Conservation (phyloP, 148 eudicot genomes). For the Rhododendron henanense region DNA sequence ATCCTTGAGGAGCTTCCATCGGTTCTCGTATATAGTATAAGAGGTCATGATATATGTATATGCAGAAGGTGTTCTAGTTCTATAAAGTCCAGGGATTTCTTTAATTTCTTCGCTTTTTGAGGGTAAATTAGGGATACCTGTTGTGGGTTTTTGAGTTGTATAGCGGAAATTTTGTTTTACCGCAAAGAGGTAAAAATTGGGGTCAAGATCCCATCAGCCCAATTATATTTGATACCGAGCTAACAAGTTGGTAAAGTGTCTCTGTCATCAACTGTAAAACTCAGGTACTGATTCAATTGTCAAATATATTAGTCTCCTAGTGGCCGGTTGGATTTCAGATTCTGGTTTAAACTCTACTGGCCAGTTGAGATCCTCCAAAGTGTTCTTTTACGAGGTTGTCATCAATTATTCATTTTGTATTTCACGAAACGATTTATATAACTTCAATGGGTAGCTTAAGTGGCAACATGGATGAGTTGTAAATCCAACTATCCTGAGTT, state of each 20-base stretch:
- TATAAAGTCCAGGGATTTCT: neutral
- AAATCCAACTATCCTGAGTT: too few relatives aligned
- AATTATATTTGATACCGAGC: neutral
- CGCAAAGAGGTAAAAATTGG: neutral
- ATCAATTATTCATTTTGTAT: neutral
- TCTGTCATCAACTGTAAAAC: neutral
- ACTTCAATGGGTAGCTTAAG: too few relatives aligned
- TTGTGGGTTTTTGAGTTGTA: slow-evolving; percentile 1
- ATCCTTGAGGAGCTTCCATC: slow-evolving; percentile 1
- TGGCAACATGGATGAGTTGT: too few relatives aligned
- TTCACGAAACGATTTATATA: neutral
- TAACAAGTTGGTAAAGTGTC: neutral
- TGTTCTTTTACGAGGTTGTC: neutral
- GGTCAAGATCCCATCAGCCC: neutral
- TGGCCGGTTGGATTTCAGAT: neutral
- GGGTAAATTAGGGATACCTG: neutral
- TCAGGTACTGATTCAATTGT: neutral
- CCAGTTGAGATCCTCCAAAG: neutral
- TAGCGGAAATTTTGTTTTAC: neutral
- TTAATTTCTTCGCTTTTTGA: neutral
- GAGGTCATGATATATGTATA: slow-evolving; percentile 6
- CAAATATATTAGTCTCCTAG: neutral
- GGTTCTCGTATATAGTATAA: neutral
- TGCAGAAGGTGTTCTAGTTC: neutral
- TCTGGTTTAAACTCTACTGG: neutral